Evolutionary conservation across 257 asterid genomes (phyloP), one percentile per base, ranked within the genome.

Genomic region (Lavandula angustifolia): DNA sequence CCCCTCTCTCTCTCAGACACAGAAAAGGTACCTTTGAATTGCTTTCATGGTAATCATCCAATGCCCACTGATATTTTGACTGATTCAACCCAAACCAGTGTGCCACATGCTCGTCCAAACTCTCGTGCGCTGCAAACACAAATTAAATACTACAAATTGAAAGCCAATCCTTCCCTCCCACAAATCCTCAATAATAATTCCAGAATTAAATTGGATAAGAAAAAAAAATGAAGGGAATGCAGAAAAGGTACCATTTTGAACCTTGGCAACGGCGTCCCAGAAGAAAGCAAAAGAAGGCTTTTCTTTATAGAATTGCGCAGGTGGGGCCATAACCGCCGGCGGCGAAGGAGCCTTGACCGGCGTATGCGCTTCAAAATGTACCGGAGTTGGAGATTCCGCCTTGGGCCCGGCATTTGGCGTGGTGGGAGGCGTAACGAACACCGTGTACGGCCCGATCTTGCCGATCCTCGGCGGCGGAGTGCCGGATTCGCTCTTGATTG

Each of bases 381-480:
- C 80, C 67, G 76, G 81, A 4, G 6, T 47, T 9, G 83, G 80
- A 43, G 89, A 80, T 27, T 71, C 85, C 59, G 84, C 82, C 69
- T 62, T 71, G 0, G 75, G 60, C 55, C 58, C 48, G 6, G 79
- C 71, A 48, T 59, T 72, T 6, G 95, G 96, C 14, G 96, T 82
- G 4, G 96, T 69, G 4, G 95, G 94, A 62, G 97, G 97, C 57
- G 99, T 92, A 53, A 92, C 81, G 75, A 92, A 92, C 64, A 92
- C 99, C 13, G 97, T 92, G 82, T 92, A 92, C 5, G 99, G 99
- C 2, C 99, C 99, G 92, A 92, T 92, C 94, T 92, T 92, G 6
- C 96, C 99, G 86, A 92, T 92, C 84, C 89, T 81, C 55, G 96
- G 99, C 62, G 86, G 82, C 72, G 83, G 89, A 56, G 84, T 71